Evolutionary conservation across 768 basidiomycete species (phyloP), one percentile per base, ranked within the genome.

Genomic region (Suillus plorans): DNA sequence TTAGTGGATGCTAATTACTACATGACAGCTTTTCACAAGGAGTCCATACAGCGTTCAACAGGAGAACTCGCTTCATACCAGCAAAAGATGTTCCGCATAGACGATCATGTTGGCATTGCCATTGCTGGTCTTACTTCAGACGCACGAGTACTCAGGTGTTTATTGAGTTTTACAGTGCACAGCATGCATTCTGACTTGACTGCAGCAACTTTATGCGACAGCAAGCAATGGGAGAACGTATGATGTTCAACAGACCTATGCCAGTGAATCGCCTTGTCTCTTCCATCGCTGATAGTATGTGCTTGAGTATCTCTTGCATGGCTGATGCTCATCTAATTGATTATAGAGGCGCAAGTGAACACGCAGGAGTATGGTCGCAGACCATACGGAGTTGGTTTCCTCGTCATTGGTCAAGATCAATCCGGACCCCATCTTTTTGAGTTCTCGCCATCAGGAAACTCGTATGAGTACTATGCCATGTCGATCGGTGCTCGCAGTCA

Each of bases 31-130:
- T 49, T 49, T 71, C 56, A 69, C 41, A 44, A 66, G 13, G 58
- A 13, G 4, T 20, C 22, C 49, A 18, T 52, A n/a, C 59, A 99
- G 97, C 87, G 97, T 77, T 99, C 97, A 36, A 96, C 95, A 16
- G 97, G 97, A 66, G 97, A 99, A 77, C 85, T 99, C 61, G 96
- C 97, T 18, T 94, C 94, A n/a, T 99, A 99, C 84, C 97, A 99
- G 76, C 96, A 99, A 82, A 99, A 99, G 85, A 92, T 99, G 90
- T 97, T 97, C 78, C 86, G 95, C 73, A 97, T 99, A 88, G 97
- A 99, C 74, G 95, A 99, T 78, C 97, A 99, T 80, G 89, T 97
- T 70, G 97, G 97, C n/a, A 95, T 99, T 72, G 97, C 96, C 58
- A 99, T 99, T 75, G 97, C 97, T 60, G 97, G 97, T n/a, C 81